Percentiles rank a stretch among this genome's conserved stretches.
These are phyloP conservation scores for Aspergillus floridensis DNA, from an alignment of 2,329 filamentous ascomycete species.

Conservation along the genomic window DNA sequence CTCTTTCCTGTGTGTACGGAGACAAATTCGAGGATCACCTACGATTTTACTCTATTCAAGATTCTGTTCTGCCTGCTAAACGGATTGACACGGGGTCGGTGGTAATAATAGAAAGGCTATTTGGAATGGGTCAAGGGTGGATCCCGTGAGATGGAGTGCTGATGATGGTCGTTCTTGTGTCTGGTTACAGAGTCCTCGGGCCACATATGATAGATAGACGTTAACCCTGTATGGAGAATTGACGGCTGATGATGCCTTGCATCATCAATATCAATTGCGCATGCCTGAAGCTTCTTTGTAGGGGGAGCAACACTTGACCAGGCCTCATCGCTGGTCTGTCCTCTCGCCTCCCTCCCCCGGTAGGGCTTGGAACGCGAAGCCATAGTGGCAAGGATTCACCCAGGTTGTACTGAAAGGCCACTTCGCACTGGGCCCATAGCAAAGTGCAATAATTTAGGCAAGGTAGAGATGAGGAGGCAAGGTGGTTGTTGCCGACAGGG, in stretches of 20 bases:
- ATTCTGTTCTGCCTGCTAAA: neutral
- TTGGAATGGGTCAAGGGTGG: neutral
- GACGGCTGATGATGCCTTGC: neutral
- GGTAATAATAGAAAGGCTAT: neutral
- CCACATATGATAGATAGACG: conserved; percentile 6
- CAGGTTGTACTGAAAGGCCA: neutral
- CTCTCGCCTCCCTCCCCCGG: neutral
- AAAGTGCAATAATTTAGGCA: neutral
- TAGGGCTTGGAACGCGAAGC: neutral
- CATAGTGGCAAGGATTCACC: neutral
- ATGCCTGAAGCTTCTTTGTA: neutral
- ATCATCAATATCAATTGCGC: neutral
- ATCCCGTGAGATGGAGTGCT: neutral
- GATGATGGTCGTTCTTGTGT: neutral
- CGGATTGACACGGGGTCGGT: neutral
- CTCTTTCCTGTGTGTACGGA: neutral
- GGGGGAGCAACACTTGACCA: neutral
- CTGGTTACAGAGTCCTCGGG: neutral
- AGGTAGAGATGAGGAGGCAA: neutral
- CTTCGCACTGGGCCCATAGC: neutral
- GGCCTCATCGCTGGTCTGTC: neutral
- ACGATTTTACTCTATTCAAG: neutral
- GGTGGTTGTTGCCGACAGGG: neutral
- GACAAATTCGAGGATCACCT: neutral
- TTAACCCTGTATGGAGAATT: neutral